Conservation (phyloP, 257 asterid species). For the Nicotiana paniculata region DNA sequence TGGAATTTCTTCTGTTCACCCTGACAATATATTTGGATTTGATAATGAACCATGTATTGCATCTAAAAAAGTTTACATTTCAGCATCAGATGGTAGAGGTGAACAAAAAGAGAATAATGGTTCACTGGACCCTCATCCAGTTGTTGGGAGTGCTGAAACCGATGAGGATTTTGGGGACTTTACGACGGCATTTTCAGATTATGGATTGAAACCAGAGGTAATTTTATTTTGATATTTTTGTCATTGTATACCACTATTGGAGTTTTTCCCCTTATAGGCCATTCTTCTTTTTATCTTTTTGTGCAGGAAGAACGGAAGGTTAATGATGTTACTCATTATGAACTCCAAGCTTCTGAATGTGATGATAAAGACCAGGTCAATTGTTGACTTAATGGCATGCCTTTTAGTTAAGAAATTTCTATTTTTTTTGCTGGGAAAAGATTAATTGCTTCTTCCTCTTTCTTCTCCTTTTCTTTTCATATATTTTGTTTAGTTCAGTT, state of each 20-base stretch:
- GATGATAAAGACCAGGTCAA: conserved; percentile 26
- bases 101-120: conserved; percentile 24
- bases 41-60: conserved; percentile 26
- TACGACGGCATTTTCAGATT: conserved; percentile 42
- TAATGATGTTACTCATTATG: conserved; percentile 14
- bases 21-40: conserved; percentile 25
- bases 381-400: not conserved
- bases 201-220: conserved; percentile 40
- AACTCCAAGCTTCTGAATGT: conserved; percentile 11
- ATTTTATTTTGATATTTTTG: not conserved
- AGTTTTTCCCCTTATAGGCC: conserved; percentile 8
- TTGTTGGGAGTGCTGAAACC: conserved; percentile 27
- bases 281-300: conserved; percentile 3
- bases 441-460: not conserved
- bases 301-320: conserved; percentile 27
- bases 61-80: conserved; percentile 21
- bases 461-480: not conserved
- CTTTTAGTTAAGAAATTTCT: not conserved
- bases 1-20: conserved; percentile 27
- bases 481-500: not conserved
- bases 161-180: conserved; percentile 71
- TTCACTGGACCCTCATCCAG: conserved; percentile 18
- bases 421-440: not conserved
- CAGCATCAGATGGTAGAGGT: conserved; percentile 19
- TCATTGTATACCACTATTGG: not conserved